Evolutionary conservation across 805 yeast species (phyloP), one percentile per base, ranked within the genome.

Genomic region (Wickerhamiella kurtzmanii): DNA sequence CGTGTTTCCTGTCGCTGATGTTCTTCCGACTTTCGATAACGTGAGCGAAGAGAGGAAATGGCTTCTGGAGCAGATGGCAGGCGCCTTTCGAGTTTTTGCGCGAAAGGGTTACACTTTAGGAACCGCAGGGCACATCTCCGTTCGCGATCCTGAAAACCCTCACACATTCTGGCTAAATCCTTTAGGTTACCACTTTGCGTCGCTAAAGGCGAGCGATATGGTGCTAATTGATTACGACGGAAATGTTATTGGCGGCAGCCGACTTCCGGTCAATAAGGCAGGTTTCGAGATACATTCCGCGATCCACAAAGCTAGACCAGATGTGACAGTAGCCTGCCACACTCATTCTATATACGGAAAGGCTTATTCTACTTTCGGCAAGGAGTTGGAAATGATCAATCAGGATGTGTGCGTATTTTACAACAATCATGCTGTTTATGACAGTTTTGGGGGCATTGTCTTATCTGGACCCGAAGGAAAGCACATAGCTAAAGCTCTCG

Each of bases 101-200:
- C 71, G 94, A 58, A 76, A 75, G 54, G 85, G 83, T n/a, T 84
- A 66, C 63, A 69, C 78, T n/a, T 86, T 82, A 60, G 95, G 94
- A 13, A 63, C 77, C 18, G 86, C 94, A 0, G 95, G 95, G 18
- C 95, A 85, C 60, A 84, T 85, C 48, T 80, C 92, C 6, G 72
- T 85, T 9, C 72, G 92, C 55, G 95, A 85, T 58, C 94, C 95
- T 2, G 77, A 81, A 38, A 77, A 79, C 52, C 81, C 81, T n/a
- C 61, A 69, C 41, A 82, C 89, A 2, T 85, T 85, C 62, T 85
- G 94, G 95, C 82, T 85, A 61, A 85, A 85, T 64, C 95, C 95
- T 3, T 67, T 85, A 52, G 89, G 82, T 15, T 72, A 70, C 54
- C 95, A 85, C 63, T 85, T 82, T 61, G 70, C 74, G 19, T 58